phyloP scores from a whole-genome alignment of 2,329 filamentous ascomycete genomes.

The Microcyclospora tardicrescens region DNA sequence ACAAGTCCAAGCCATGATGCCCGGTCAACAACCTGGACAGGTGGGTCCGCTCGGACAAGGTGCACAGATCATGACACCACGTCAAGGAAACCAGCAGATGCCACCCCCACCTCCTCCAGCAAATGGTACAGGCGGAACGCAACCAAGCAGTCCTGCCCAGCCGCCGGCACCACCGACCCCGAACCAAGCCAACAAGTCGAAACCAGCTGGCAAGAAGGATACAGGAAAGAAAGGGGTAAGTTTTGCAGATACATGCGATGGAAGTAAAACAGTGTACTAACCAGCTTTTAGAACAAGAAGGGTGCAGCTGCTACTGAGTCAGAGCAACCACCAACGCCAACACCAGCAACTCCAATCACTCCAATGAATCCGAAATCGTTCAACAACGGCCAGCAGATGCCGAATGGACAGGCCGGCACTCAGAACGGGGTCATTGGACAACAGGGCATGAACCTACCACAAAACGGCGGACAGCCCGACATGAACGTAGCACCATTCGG shows the following conservation, averaged over 20 bases:
- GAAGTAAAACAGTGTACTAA: neutral
- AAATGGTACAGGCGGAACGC: constrained; percentile 25
- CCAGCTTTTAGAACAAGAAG: constrained; percentile 2
- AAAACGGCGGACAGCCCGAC: constrained; percentile 10
- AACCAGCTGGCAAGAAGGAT: constrained; percentile 59
- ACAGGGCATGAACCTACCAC: constrained; percentile 2
- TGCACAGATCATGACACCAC: constrained; percentile 52
- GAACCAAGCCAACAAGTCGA: constrained; percentile 57
- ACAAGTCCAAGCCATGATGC: constrained; percentile 27
- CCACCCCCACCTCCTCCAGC: constrained; percentile 39
- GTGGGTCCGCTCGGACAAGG: constrained; percentile 33
- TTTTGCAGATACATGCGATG: constrained; percentile 44
- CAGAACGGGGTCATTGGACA: constrained; percentile 20
- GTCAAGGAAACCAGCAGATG: constrained; percentile 46
- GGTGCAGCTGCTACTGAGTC: constrained; percentile 19
- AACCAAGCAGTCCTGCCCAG: constrained; percentile 36
- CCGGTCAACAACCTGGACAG: constrained; percentile 30
- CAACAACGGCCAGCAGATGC: constrained; percentile 21
- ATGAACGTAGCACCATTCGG: constrained; percentile 29
- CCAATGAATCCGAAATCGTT: constrained; percentile 29
- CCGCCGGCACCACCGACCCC: constrained; percentile 59
- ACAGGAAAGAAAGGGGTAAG: constrained; percentile 36
- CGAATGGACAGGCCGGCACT: constrained; percentile 19
- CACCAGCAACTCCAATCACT: constrained; percentile 36
- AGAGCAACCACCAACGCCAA: constrained; percentile 36